These are phyloP conservation scores for Drosera capensis DNA, from an alignment of 148 eudicot genomes.

Conservation along the genomic window DNA sequence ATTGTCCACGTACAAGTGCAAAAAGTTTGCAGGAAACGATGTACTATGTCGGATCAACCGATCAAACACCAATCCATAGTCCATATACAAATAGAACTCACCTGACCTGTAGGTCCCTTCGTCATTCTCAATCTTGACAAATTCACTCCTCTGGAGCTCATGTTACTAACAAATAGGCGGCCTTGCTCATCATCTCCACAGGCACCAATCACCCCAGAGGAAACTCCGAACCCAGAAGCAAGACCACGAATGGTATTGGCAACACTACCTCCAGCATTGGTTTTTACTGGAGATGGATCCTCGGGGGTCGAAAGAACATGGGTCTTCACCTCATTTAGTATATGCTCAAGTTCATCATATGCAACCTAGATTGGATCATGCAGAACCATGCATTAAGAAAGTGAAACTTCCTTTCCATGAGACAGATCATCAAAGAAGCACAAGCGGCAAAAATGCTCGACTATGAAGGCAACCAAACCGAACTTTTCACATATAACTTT, in stretches of 20 bases:
- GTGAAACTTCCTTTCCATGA: no score
- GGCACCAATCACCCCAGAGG: constrained; percentile 79
- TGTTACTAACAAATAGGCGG: constrained; percentile 37
- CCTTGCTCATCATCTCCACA: constrained; percentile 87
- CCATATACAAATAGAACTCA: constrained; percentile 15
- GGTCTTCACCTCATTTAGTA: constrained; percentile 42
- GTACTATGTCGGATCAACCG: background rate
- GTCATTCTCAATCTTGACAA: constrained; percentile 57
- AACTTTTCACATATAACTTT: no score
- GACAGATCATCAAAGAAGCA: no score
- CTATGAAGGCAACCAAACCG: no score
- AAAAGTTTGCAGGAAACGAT: background rate
- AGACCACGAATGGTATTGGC: constrained; percentile 92
- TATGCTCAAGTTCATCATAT: constrained; percentile 52
- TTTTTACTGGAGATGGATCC: constrained; percentile 37
- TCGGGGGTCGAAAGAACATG: constrained; percentile 38
- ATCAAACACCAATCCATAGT: no score
- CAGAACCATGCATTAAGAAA: no score
- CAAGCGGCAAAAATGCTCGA: no score
- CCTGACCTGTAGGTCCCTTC: constrained; percentile 68
- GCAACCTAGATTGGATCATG: no score
- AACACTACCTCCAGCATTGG: constrained; percentile 94
- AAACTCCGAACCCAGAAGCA: constrained; percentile 67
- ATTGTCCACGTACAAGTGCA: background rate
- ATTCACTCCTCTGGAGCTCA: constrained; percentile 50